phyloP scores from a whole-genome alignment of 2,329 filamentous ascomycete species.

The Fusarium napiforme region DNA sequence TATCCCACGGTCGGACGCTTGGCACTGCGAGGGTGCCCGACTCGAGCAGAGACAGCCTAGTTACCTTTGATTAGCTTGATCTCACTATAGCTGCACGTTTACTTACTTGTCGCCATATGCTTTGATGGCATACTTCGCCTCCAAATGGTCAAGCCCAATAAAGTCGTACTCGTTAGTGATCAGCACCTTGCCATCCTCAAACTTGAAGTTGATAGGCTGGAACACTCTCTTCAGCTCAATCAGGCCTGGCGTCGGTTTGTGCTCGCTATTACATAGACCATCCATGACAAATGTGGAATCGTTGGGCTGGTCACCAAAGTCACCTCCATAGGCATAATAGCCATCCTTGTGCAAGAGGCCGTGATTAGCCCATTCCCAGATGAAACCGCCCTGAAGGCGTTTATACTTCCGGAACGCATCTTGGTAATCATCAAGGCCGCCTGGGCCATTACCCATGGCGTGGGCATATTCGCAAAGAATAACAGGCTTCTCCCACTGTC shows the following conservation, averaged over 20 bases:
- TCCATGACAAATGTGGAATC: conserved; percentile 16
- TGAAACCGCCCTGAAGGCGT: conserved; percentile 10
- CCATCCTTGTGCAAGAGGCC: conserved; percentile 9
- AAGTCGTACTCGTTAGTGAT: conserved; percentile 17
- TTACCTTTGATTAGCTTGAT: rapidly evolving
- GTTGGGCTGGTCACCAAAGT: conserved; percentile 15
- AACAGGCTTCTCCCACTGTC: conserved; percentile 2
- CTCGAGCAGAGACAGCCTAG: not conserved
- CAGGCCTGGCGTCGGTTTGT: not conserved
- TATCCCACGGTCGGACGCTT: not conserved
- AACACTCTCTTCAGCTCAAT: conserved; percentile 12
- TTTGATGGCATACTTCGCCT: not conserved
- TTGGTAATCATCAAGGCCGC: conserved; percentile 3
- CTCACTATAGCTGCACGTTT: rapidly evolving
- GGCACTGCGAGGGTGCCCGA: not conserved
- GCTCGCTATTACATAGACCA: conserved; percentile 9
- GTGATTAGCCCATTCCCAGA: conserved; percentile 23
- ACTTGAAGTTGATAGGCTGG: conserved; percentile 1
- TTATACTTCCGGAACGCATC: not conserved
- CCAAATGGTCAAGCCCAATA: not conserved
- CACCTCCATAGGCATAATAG: conserved; percentile 16
- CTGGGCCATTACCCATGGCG: conserved; percentile 3
- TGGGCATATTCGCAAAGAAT: conserved; percentile 20
- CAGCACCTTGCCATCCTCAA: not conserved
- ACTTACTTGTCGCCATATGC: not conserved